phyloP scores from a whole-genome alignment of 129 eudicot genomes.

The Arctium lappa region DNA sequence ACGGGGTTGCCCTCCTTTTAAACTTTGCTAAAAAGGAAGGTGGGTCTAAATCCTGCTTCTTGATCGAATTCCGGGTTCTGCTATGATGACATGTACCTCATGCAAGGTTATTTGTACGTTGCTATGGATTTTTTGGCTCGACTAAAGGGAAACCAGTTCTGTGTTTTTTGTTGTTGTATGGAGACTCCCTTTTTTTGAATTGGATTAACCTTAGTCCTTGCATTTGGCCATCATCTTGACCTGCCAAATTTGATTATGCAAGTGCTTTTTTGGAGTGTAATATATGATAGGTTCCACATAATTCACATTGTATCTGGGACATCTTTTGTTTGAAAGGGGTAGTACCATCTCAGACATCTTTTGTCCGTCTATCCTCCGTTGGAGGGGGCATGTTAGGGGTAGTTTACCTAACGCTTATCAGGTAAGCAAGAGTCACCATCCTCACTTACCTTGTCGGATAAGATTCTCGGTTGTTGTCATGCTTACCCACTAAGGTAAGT shows the following conservation, averaged over 20 bases:
- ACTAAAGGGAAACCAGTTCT: not conserved
- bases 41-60: not conserved
- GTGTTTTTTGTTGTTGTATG: constrained; percentile 10
- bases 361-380: too few species aligned
- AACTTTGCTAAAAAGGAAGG: not conserved
- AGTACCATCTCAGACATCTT: too few species aligned
- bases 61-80: not conserved
- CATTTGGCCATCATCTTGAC: not conserved
- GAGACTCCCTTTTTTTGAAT: constrained; percentile 8
- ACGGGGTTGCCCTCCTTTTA: not conserved
- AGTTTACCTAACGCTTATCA: too few species aligned
- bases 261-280: not conserved
- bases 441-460: too few species aligned
- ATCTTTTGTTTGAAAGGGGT: too few species aligned
- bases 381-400: too few species aligned
- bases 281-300: not conserved
- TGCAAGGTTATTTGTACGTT: constrained; percentile 11
- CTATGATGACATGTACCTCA: constrained; percentile 10
- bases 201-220: not conserved
- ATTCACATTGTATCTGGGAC: not conserved
- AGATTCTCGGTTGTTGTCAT: too few species aligned
- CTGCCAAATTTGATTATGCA: not conserved
- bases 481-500: too few species aligned
- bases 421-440: too few species aligned
- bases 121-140: not conserved